phyloP scores from a whole-genome alignment of 306 rosid species.

The Quercus gilva region DNA sequence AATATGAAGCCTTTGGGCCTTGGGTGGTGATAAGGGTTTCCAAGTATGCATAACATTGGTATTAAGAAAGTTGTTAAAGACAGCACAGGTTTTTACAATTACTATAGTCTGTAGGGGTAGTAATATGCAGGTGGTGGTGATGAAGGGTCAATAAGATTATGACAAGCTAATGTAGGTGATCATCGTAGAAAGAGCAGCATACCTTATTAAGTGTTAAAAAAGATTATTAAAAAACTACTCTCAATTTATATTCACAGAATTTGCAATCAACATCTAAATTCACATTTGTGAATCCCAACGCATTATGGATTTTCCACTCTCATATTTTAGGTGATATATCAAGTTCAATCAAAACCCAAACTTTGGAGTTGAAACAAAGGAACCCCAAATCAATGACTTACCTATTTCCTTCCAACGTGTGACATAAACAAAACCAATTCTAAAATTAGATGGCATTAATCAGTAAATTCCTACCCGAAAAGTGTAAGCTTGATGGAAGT shows the following conservation, averaged over 20 bases:
- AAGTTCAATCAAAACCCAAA: slow-evolving; percentile 2
- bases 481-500: slow-evolving; percentile 66
- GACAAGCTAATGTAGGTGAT: not conserved
- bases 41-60: not conserved
- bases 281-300: not conserved
- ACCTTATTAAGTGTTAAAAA: not conserved
- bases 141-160: not conserved
- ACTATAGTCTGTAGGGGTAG: not conserved
- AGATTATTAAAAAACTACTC: not conserved
- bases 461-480: slow-evolving; percentile 53
- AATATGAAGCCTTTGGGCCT: not conserved
- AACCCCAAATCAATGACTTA: not conserved
- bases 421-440: not conserved
- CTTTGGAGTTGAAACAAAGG: not conserved
- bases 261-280: not conserved
- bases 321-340: not conserved
- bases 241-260: not conserved
- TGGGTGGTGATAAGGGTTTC: not conserved
- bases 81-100: not conserved
- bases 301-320: not conserved
- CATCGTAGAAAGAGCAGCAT: not conserved
- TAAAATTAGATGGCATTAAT: not conserved
- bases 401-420: not conserved
- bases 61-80: not conserved
- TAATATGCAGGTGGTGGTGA: not conserved